Base-by-base conservation (phyloP, 768 basidiomycete species). In the Mycena floridula region DNA sequence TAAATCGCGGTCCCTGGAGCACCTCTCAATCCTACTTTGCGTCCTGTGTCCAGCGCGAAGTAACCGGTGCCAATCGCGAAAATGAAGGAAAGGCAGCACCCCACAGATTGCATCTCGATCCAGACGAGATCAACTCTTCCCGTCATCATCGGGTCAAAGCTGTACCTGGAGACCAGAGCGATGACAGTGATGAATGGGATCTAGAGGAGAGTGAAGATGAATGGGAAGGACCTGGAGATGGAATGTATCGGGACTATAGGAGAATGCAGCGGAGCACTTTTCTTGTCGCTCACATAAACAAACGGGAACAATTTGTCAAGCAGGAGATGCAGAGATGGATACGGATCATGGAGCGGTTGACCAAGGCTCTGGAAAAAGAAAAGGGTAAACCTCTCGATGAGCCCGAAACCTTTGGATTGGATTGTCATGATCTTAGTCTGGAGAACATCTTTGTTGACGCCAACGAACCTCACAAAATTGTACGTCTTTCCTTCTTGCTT, bases 371-470 rank as follows among this genome's bases (percentile, higher is more conserved):
- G 42, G 53, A 49, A 27, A 43, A 42, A 9, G 48, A 51, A 24
- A 38, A 47, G 5, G 49, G 38, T 25, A 47, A 42, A 16, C 52
- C 50, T 7, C 54, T 45, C 24, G 41, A 43, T 40, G 61, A 54
- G 8, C 55, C 57, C 18, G 85, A 86, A 59, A 76, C 81, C 55
- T 90, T 92, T 57, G 79, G 82, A 2, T 61, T 93, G 41, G 89
- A 93, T 55, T 85, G 84, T 54, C 91, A 92, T 50, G 91, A 93
- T 58, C 61, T 93, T 37, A 91, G 86, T 54, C 59, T 89, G 56
- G 86, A 89, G 62, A 92, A 91, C 56, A 66, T 91, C 7, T 91
- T 92, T 50, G 89, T 92, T 16, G 85, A 90, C 57, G 71, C 70
- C 26, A 51, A 71, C 2, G 82, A 90, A 54, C 70, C 71, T 44